Evolutionary conservation across 1,284 basidiomycete genomes (phyloP).

Genomic region (Ustilago nuda): DNA sequence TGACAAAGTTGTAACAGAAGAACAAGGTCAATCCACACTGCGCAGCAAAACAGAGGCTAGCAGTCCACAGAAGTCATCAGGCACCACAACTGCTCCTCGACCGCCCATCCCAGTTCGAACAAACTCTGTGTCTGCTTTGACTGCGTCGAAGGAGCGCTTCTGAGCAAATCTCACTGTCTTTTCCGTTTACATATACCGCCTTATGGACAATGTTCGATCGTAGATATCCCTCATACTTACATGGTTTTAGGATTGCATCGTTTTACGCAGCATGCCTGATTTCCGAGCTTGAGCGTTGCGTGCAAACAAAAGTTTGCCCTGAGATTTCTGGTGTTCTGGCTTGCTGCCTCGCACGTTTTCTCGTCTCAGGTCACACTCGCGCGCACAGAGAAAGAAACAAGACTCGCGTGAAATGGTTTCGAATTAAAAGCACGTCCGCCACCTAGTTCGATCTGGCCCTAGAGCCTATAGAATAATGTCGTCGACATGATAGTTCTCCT

Average conservation of each 20-base stretch:
- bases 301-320: no score
- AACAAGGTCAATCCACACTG: background rate
- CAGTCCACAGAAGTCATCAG: background rate
- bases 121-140: constrained; percentile 25
- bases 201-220: background rate
- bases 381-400: no score
- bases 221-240: background rate
- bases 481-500: constrained; percentile 65
- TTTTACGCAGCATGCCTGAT: no score
- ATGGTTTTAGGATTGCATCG: no score
- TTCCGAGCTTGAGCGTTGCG: no score
- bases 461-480: constrained; percentile 47
- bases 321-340: no score
- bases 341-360: no score
- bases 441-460: background rate
- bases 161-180: background rate
- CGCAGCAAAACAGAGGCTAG: background rate
- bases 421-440: background rate
- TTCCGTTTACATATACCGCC: background rate
- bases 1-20: background rate
- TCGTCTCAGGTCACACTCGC: no score
- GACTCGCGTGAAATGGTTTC: background rate
- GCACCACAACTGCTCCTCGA: constrained; percentile 5
- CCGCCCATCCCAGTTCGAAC: constrained; percentile 29
- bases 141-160: constrained; percentile 7